A percentile compares a stretch with the other conserved stretches of the same genome.
These are phyloP conservation scores for Juncus effusus DNA, from an alignment of 176 grass and related monocot species.

Conservation along the genomic window DNA sequence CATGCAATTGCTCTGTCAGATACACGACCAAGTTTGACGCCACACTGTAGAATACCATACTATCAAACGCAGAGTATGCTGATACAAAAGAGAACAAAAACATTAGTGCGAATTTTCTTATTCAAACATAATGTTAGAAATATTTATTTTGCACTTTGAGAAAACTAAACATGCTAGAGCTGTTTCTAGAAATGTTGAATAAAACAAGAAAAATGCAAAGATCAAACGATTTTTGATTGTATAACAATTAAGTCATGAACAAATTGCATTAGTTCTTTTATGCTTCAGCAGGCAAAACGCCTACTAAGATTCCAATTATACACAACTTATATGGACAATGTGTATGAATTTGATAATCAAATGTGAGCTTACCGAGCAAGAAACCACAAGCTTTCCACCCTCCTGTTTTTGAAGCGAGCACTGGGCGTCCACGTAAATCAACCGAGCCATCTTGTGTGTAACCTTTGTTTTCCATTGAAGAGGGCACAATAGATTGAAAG, in stretches of 20 bases:
- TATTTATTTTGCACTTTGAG: too few relatives aligned
- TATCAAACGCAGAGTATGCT: slow-evolving; percentile 74
- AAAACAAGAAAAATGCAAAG: neutral
- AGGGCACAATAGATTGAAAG: neutral
- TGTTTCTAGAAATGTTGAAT: too few relatives aligned
- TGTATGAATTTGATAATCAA: too few relatives aligned
- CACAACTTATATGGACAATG: too few relatives aligned
- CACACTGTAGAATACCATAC: slow-evolving; percentile 83
- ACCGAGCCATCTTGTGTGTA: slow-evolving; percentile 67
- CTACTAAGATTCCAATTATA: too few relatives aligned
- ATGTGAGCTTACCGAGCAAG: slow-evolving; percentile 42
- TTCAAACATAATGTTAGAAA: too few relatives aligned
- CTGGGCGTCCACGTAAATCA: slow-evolving; percentile 54
- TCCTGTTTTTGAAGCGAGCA: slow-evolving; percentile 42
- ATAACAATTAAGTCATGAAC: neutral
- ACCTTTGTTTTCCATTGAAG: slow-evolving; percentile 34
- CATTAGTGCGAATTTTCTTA: too few relatives aligned
- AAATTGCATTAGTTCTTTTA: too few relatives aligned
- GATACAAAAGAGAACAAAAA: neutral
- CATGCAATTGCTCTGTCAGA: slow-evolving; percentile 55
- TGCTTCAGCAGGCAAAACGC: too few relatives aligned
- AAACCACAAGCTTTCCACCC: slow-evolving; percentile 73
- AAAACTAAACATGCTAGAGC: too few relatives aligned
- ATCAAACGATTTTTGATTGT: neutral
- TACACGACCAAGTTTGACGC: slow-evolving; percentile 81